A percentile compares a stretch with the other conserved stretches of the same genome.
These are phyloP conservation scores for Adansonia madagascariensis DNA, from an alignment of 441 rosid species.

Conservation along the genomic window DNA sequence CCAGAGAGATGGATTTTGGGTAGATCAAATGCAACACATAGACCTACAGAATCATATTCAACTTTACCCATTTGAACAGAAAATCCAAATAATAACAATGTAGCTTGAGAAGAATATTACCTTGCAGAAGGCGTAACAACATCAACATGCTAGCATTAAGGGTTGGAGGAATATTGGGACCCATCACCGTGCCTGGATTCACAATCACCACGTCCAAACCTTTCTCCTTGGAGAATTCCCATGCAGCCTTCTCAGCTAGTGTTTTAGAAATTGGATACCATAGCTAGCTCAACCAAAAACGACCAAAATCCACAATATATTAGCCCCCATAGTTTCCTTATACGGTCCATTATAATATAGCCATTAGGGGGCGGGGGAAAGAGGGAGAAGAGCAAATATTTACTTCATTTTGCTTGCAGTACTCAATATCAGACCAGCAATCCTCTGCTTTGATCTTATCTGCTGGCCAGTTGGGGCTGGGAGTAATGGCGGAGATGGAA, in stretches of 20 bases:
- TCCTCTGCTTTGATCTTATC: slow-evolving; percentile 70
- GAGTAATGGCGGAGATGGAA: slow-evolving; percentile 72
- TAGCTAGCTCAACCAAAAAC: slow-evolving; percentile 44
- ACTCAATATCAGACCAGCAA: slow-evolving; percentile 83
- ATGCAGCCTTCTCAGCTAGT: slow-evolving; percentile 87
- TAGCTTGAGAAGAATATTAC: slow-evolving; percentile 35
- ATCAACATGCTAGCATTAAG: slow-evolving; percentile 83
- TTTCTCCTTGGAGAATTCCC: slow-evolving; percentile 75
- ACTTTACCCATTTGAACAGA: neutral
- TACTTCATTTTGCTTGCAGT: slow-evolving; percentile 71
- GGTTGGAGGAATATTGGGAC: slow-evolving; percentile 67
- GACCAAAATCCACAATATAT: slow-evolving; percentile 16
- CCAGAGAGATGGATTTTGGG: neutral
- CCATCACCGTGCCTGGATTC: slow-evolving; percentile 95
- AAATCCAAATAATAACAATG: neutral
- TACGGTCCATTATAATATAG: neutral
- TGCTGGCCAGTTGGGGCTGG: slow-evolving; percentile 84
- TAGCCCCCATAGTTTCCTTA: neutral
- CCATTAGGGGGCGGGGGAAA: neutral
- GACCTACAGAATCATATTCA: neutral
- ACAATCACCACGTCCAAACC: slow-evolving; percentile 86
- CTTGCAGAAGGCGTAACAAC: slow-evolving; percentile 75
- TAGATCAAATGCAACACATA: neutral
- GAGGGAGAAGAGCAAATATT: neutral
- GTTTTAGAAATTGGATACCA: slow-evolving; percentile 92